Base-by-base conservation (phyloP, 2,329 filamentous ascomycete species). In the Cadophora gregata region DNA sequence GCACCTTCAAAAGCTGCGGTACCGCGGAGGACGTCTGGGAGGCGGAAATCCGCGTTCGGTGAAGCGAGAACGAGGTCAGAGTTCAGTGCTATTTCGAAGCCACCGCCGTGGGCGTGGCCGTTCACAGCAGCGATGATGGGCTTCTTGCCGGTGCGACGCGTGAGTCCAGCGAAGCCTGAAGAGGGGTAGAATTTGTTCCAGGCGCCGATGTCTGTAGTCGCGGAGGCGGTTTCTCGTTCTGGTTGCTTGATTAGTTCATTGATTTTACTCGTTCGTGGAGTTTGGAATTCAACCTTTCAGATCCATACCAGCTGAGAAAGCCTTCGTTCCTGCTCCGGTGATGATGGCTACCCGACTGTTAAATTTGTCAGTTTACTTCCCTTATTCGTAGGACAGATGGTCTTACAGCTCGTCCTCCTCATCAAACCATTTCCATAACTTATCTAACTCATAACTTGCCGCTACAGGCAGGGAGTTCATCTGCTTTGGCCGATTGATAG, bases 91-190 rank as follows among this genome's bases (percentile, higher is more conserved):
- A 78, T 84, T 76, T 88, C 85, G 69, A 86, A 86, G 0, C 85
- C 86, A 4, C 85, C 86, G 0, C 86, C 86, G 56, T 86, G 77
- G 1, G 84, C 84, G 67, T 83, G 81, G 0, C 86, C 86, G 75
- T 88, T 88, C 3, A 87, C 84, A 1, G 86, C 86, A 9, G 84
- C 85, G 73, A 88, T 85, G 55, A 88, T 80, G 1, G 86, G 86
- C 76, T 88, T 88, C 79, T 86, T 88, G 0, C 88, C 87, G 14
- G 77, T 76, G 14, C 88, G 79, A 48, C 84, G 79, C 48, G 83
- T 86, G 16, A 90, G 74, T 0, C 85, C 87, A 45, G 79, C 82
- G 72, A 88, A 86, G 0, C 86, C 87, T 1, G 78, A 77, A 1
- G 78, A 64, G 1, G 84, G 83, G 68, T 82, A 82, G 53, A 33